A percentile compares a stretch with the other conserved stretches of the same genome.
phyloP scores from a whole-genome alignment of 441 rosid genomes.

The Melastoma candidum region DNA sequence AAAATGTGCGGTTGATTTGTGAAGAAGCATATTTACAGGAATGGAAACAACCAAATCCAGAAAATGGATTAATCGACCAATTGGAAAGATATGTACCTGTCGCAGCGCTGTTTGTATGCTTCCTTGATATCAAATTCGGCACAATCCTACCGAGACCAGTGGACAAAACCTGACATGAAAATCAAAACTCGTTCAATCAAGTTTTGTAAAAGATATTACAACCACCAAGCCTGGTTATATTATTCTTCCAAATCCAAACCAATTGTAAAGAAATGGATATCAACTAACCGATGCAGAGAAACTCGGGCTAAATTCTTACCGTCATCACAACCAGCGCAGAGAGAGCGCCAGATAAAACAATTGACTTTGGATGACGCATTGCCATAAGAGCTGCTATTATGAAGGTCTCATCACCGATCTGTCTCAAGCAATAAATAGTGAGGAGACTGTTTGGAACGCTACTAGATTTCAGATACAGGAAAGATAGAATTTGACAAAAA shows the following conservation, averaged over 20 bases:
- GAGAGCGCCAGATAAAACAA: constrained; percentile 87
- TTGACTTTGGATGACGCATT: constrained; percentile 97
- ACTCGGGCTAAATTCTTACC: constrained; percentile 32
- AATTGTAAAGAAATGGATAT: no score
- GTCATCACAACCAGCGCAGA: constrained; percentile 92
- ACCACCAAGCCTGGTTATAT: no score
- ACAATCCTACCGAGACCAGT: constrained; percentile 99
- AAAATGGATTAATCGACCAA: background rate
- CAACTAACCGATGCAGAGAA: background rate
- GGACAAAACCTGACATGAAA: constrained; percentile 62
- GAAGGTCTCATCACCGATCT: constrained; percentile 99
- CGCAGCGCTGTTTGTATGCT: constrained; percentile 98
- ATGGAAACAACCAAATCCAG: background rate
- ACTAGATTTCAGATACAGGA: no score
- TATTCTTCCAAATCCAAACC: background rate
- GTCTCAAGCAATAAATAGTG: constrained; percentile 5
- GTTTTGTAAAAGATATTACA: no score
- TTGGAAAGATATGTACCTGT: constrained; percentile 43
- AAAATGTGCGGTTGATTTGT: no score
- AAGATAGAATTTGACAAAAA: no score
- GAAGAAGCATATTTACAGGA: background rate
- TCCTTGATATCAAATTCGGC: constrained; percentile 94
- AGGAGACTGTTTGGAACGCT: background rate
- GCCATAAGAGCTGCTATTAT: constrained; percentile 99
- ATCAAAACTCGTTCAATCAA: no score